These are phyloP conservation scores for Naematelia encephala DNA, from an alignment of 768 basidiomycete species.

Conservation along the genomic window DNA sequence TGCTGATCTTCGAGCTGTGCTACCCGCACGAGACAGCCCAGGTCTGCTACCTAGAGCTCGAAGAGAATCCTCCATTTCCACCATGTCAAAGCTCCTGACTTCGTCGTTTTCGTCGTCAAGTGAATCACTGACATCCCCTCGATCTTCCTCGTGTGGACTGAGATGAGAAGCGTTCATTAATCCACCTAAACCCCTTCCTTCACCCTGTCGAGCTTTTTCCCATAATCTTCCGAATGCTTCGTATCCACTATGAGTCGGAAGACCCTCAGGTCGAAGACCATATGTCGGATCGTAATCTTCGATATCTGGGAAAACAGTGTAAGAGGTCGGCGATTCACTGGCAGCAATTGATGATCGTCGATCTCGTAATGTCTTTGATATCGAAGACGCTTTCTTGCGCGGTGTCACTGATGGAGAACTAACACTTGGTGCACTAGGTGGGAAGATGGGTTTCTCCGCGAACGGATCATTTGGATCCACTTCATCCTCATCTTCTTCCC, in stretches of 20 bases:
- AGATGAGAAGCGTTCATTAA: constrained; percentile 37
- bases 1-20: constrained; percentile 13
- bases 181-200: constrained; percentile 52
- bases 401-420: constrained; percentile 21
- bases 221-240: constrained; percentile 70
- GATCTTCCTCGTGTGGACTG: constrained; percentile 55
- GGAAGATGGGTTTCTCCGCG: constrained; percentile 44
- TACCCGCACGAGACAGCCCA: neutral
- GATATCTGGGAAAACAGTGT: constrained; percentile 60
- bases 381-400: constrained; percentile 18
- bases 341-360: constrained; percentile 25
- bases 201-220: constrained; percentile 46
- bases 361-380: constrained; percentile 16
- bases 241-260: constrained; percentile 80
- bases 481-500: constrained; percentile 32
- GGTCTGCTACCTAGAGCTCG: constrained; percentile 6
- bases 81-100: constrained; percentile 35
- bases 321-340: constrained; percentile 46
- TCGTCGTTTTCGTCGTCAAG: constrained; percentile 22
- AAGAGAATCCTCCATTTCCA: constrained; percentile 39
- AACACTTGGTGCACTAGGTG: constrained; percentile 28
- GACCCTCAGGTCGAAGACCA: constrained; percentile 84
- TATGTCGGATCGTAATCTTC: constrained; percentile 97
- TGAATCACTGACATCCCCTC: constrained; percentile 47
- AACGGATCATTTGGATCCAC: constrained; percentile 22